Conservation (phyloP, 768 basidiomycete genomes). For the Coprinopsis marcescibilis region DNA sequence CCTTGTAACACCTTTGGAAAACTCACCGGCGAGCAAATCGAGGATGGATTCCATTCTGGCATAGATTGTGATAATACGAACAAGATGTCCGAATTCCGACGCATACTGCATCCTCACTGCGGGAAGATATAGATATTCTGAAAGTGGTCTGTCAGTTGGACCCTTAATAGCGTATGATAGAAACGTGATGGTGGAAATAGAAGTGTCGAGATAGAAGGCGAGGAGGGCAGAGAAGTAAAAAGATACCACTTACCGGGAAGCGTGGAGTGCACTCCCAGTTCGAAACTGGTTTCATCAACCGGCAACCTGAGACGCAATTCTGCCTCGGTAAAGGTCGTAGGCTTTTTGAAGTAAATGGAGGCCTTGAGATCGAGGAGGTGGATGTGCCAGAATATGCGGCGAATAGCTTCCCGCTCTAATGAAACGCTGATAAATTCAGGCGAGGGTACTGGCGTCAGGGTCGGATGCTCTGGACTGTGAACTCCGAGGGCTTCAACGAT, state of each 20-base stretch:
- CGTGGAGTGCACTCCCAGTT: conserved; percentile 57
- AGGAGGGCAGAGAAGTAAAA: background rate
- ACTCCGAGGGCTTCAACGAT: conserved; percentile 65
- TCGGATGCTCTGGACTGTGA: conserved; percentile 55
- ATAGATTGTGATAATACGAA: conserved; percentile 63
- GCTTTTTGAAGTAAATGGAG: conserved; percentile 41
- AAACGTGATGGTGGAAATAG: conserved; percentile 17
- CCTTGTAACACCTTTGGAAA: background rate
- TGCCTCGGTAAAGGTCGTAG: conserved; percentile 33
- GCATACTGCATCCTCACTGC: conserved; percentile 54
- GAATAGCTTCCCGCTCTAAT: conserved; percentile 73
- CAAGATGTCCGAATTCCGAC: conserved; percentile 73
- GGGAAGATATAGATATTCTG: conserved; percentile 67
- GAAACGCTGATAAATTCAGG: conserved; percentile 54
- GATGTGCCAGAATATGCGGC: conserved; percentile 78
- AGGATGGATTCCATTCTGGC: conserved; percentile 53
- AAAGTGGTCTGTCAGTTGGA: conserved; percentile 16
- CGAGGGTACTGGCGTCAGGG: conserved; percentile 52
- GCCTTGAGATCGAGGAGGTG: conserved; percentile 52
- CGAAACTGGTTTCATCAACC: conserved; percentile 79
- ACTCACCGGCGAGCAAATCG: conserved; percentile 41
- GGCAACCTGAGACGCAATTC: conserved; percentile 63
- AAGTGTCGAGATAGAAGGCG: conserved; percentile 6
- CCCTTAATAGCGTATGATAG: conserved; percentile 16
- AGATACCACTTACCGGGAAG: conserved; percentile 38